Conservation (phyloP, 2,329 filamentous ascomycete species). For the Zasmidium cellare region DNA sequence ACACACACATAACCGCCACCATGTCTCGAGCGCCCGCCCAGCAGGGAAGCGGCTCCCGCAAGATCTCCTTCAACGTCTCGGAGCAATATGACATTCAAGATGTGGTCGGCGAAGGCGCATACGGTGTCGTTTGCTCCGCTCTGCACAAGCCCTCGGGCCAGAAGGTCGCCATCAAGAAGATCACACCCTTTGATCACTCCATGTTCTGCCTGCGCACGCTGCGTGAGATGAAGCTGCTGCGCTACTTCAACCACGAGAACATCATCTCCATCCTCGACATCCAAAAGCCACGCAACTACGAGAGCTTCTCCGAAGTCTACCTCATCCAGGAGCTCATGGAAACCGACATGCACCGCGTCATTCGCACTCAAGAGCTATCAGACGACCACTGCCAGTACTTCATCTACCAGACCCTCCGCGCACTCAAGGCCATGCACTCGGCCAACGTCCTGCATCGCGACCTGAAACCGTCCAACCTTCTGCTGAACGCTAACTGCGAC, state of each 20-base stretch:
- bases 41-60: constrained; percentile 61
- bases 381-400: constrained; percentile 99
- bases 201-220: constrained; percentile 69
- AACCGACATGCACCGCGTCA: constrained; percentile 99
- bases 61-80: constrained; percentile 99
- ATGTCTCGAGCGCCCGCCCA: constrained; percentile 30
- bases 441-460: constrained; percentile 97
- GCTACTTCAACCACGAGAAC: constrained; percentile 99
- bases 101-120: constrained; percentile 97
- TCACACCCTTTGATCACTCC: constrained; percentile 91
- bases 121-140: constrained; percentile 96
- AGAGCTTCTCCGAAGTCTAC: constrained; percentile 96
- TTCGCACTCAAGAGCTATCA: constrained; percentile 95
- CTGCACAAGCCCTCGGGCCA: constrained; percentile 97
- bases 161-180: constrained; percentile 99
- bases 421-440: constrained; percentile 98
- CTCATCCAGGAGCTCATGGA: constrained; percentile 99
- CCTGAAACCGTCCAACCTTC: constrained; percentile 93
- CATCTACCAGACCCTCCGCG: constrained; percentile 98
- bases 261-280: constrained; percentile 99
- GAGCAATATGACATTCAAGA: constrained; percentile 99
- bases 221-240: constrained; percentile 97
- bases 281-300: constrained; percentile 94
- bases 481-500: constrained; percentile 98
- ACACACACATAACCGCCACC: constrained; percentile 8